phyloP scores from a whole-genome alignment of 108 stramenopile genomes.

The Nannochloropsis salina region DNA sequence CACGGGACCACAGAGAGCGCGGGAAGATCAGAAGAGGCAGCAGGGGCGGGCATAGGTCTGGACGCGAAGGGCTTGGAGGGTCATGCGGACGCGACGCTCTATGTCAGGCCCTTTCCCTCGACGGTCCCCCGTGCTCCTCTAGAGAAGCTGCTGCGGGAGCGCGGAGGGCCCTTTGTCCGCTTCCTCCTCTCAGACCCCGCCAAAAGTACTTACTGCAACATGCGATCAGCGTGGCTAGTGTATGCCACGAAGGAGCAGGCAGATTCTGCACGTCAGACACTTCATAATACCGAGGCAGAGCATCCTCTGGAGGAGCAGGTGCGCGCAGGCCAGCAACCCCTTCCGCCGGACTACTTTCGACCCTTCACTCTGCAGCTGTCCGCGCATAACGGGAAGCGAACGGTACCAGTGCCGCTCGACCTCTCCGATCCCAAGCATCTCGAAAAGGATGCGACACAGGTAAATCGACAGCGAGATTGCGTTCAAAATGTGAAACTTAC shows the following conservation, averaged over 20 bases:
- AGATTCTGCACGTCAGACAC: not conserved
- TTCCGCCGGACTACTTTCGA: not conserved
- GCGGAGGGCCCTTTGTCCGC: not conserved
- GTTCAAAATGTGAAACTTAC: no score
- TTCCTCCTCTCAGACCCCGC: slow-evolving; percentile 9
- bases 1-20: not conserved
- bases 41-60: not conserved
- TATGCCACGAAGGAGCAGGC: not conserved
- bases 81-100: not conserved
- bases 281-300: not conserved
- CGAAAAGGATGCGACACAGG: slow-evolving; percentile 9
- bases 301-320: not conserved
- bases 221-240: not conserved
- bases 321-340: not conserved
- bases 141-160: not conserved
- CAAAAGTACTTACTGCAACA: not conserved
- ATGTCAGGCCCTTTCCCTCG: not conserved
- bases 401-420: not conserved
- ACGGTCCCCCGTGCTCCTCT: not conserved
- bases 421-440: not conserved
- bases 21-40: not conserved
- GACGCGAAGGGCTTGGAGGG: not conserved
- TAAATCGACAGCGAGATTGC: not conserved
- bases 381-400: not conserved
- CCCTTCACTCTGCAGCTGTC: not conserved